A percentile compares a stretch with the other conserved stretches of the same genome.
These are phyloP conservation scores for Pichia sp. DNA, from an alignment of 1,139 yeast genomes.

Conservation along the genomic window DNA sequence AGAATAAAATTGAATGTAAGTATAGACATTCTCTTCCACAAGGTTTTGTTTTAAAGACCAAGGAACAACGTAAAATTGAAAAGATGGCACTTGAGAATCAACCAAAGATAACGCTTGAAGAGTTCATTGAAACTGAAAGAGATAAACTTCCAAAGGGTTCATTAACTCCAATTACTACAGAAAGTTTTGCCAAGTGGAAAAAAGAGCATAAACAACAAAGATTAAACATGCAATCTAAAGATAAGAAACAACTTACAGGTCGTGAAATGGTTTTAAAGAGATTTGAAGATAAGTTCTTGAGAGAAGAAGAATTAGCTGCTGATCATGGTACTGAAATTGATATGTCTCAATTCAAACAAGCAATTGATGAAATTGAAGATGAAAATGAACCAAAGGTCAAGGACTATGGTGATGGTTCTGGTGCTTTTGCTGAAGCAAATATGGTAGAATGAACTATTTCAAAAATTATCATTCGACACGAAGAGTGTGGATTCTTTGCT, in stretches of 20 bases:
- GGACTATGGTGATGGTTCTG: constrained; percentile 53
- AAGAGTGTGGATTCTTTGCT: constrained; percentile 23
- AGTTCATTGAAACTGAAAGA: constrained; percentile 91
- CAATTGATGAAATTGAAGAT: constrained; percentile 36
- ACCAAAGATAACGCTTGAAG: constrained; percentile 91
- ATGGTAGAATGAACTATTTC: constrained; percentile 5
- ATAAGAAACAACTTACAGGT: constrained; percentile 59
- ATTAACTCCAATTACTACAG: constrained; percentile 83
- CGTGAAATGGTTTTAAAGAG: constrained; percentile 74
- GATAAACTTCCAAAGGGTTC: constrained; percentile 69
- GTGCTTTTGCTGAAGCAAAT: constrained; percentile 32
- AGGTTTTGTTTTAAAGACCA: constrained; percentile 93
- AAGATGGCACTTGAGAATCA: constrained; percentile 77
- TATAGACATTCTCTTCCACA: constrained; percentile 96
- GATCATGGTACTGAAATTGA: constrained; percentile 69
- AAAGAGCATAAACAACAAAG: constrained; percentile 56
- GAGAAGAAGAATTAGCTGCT: constrained; percentile 35
- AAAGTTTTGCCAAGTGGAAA: constrained; percentile 85
- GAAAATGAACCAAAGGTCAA: constrained; percentile 38
- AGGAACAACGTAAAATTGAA: constrained; percentile 89
- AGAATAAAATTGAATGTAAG: constrained; percentile 58
- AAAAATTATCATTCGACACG: constrained; percentile 1
- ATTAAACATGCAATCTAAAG: constrained; percentile 49
- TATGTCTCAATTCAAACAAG: constrained; percentile 55
- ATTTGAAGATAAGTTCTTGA: constrained; percentile 54